Evolutionary conservation across 495 filamentous ascomycete species (phyloP).

Genomic region (Penicillium ucsense): DNA sequence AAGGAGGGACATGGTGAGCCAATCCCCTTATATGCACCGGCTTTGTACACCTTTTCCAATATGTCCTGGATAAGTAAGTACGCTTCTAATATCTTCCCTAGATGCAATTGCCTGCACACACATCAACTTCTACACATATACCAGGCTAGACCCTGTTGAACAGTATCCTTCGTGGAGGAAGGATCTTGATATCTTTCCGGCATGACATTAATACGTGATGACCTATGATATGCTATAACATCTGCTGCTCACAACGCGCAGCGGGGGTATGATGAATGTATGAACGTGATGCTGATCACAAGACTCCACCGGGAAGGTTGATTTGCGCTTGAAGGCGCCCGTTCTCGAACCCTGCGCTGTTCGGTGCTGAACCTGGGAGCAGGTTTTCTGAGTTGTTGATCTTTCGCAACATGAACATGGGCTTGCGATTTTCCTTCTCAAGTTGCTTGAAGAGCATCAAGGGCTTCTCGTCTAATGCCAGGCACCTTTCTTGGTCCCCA

Average conservation of each 20-base stretch:
- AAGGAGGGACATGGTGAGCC: too few relatives aligned
- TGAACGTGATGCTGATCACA: constrained; percentile 16
- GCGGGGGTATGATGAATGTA: constrained; percentile 8
- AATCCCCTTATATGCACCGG: too few relatives aligned
- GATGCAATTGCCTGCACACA: too few relatives aligned
- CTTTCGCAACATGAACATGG: constrained; percentile 96
- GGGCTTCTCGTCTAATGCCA: constrained; percentile 85
- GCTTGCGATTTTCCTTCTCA: constrained; percentile 91
- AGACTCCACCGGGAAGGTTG: constrained; percentile 35
- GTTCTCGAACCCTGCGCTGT: constrained; percentile 33
- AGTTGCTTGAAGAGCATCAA: constrained; percentile 95
- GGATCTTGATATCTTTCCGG: too few relatives aligned
- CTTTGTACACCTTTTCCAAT: too few relatives aligned
- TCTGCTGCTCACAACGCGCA: constrained; percentile 25
- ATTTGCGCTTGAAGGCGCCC: constrained; percentile 27
- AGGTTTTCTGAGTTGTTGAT: constrained; percentile 13
- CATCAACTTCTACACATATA: too few relatives aligned
- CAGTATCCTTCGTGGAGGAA: too few relatives aligned
- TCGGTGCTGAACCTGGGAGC: constrained; percentile 24
- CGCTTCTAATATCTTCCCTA: too few relatives aligned
- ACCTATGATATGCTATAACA: not conserved
- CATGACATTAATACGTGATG: too few relatives aligned
- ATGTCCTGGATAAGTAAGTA: too few relatives aligned
- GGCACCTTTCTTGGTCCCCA: constrained; percentile 90
- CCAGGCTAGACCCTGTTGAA: too few relatives aligned